phyloP scores from a whole-genome alignment of 2,329 filamentous ascomycete genomes.

The Fusarium nanum region DNA sequence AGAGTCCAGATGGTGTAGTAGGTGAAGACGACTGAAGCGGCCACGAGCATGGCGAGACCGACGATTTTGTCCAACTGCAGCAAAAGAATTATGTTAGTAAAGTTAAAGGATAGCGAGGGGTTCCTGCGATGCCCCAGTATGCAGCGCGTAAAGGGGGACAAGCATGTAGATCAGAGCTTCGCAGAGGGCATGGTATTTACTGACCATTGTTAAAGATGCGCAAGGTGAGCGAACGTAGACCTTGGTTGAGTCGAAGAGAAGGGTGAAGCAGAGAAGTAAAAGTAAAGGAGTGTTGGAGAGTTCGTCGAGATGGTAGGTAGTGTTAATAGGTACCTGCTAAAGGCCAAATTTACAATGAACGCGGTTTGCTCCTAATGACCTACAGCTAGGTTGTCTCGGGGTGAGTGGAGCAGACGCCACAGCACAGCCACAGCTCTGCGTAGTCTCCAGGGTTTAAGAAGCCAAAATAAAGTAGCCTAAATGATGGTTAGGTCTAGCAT shows the following conservation, averaged over 20 bases:
- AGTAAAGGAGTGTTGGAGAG: conserved; percentile 44
- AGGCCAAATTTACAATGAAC: conserved; percentile 8
- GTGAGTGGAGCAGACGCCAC: not conserved
- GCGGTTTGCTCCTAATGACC: conserved; percentile 6
- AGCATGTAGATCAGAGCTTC: conserved; percentile 24
- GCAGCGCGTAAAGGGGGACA: conserved; percentile 39
- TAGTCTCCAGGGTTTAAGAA: not conserved
- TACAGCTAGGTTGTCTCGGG: not conserved
- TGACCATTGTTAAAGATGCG: conserved; percentile 45
- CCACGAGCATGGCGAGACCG: conserved; percentile 75
- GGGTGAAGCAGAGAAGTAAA: conserved; percentile 9
- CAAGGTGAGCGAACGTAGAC: conserved; percentile 32
- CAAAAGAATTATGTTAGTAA: conserved; percentile 26
- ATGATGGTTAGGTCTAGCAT: rapidly evolving
- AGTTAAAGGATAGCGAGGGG: conserved; percentile 18
- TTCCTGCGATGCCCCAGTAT: conserved; percentile 41
- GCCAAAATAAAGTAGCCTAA: conserved; percentile 20
- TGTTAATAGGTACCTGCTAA: conserved; percentile 8
- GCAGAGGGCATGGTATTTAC: not conserved
- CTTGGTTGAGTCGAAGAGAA: conserved; percentile 22
- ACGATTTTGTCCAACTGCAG: conserved; percentile 87
- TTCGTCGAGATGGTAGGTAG: conserved; percentile 17
- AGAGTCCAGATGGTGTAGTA: conserved; percentile 99
- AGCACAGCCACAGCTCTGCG: not conserved
- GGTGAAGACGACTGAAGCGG: conserved; percentile 71